These are phyloP conservation scores for Botrytis galanthina DNA, from an alignment of 2,329 filamentous ascomycete species.

Conservation along the genomic window DNA sequence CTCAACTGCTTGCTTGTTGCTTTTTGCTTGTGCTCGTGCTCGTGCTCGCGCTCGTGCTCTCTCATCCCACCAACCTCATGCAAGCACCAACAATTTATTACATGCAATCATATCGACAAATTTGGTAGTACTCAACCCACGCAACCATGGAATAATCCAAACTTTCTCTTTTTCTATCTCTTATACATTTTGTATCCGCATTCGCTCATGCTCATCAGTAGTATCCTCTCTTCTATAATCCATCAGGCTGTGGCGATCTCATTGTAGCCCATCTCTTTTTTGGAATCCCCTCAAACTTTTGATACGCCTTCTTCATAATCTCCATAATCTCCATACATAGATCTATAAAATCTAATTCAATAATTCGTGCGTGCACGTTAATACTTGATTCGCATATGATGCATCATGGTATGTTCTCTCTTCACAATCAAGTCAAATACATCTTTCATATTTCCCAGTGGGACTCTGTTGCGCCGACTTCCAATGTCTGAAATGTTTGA, in stretches of 20 bases:
- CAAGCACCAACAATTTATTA: constrained; percentile 1
- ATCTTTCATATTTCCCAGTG: not conserved
- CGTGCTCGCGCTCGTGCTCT: not conserved
- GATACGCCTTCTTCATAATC: not conserved
- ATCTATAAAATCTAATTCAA: not conserved
- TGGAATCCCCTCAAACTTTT: constrained; percentile 4
- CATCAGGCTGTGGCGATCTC: not conserved
- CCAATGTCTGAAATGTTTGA: not conserved
- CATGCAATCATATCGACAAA: constrained; percentile 1
- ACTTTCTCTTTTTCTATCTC: not conserved
- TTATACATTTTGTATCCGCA: not conserved
- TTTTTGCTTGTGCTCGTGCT: not conserved
- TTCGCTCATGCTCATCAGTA: not conserved
- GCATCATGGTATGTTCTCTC: constrained; percentile 20
- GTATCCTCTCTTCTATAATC: not conserved
- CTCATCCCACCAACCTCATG: not conserved
- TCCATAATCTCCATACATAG: not conserved
- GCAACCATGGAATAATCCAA: constrained; percentile 5
- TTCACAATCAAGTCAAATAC: not conserved
- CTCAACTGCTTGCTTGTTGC: not conserved
- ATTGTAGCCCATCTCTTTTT: not conserved
- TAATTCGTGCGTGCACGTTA: constrained; percentile 19
- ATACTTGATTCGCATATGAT: constrained; percentile 7
- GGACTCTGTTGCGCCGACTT: not conserved
- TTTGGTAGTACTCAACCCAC: not conserved